These are phyloP conservation scores for Solanum hybrid DNA, from an alignment of 305 asterid species.

Conservation along the genomic window DNA sequence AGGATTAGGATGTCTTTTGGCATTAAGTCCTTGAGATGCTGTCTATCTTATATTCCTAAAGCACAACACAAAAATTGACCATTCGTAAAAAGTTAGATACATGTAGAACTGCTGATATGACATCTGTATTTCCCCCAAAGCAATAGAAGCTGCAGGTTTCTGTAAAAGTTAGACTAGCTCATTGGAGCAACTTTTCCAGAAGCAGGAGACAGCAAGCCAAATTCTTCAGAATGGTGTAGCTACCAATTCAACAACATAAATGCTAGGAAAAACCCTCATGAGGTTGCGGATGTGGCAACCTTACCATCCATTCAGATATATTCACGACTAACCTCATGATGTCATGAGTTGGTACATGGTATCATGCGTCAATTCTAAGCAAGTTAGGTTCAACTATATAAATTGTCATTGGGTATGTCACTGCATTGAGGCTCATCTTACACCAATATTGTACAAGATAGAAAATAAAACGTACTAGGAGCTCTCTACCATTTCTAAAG, in stretches of 20 bases:
- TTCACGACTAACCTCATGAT: not conserved
- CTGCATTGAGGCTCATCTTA: not conserved
- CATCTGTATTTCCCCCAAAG: not conserved
- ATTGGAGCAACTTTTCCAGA: not conserved
- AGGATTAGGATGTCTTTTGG: not conserved
- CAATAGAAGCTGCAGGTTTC: not conserved
- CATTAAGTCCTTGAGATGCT: not conserved
- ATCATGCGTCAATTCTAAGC: not conserved
- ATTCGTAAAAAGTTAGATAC: not conserved
- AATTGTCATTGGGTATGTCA: not conserved
- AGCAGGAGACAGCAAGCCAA: not conserved
- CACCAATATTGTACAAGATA: not conserved
- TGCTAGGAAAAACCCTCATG: not conserved
- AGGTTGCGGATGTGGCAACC: not conserved
- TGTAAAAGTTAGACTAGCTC: not conserved
- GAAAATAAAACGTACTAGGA: not conserved
- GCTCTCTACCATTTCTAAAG: not conserved
- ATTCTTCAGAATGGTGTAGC: not conserved
- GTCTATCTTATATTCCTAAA: not conserved
- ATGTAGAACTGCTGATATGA: not conserved
- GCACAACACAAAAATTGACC: not conserved
- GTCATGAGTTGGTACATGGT: not conserved
- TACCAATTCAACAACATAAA: not conserved
- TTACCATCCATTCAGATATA: not conserved
- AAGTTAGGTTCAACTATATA: not conserved